These are phyloP conservation scores for Urochloa ruziziensis DNA, from an alignment of 176 grass and related monocot species.

Conservation along the genomic window DNA sequence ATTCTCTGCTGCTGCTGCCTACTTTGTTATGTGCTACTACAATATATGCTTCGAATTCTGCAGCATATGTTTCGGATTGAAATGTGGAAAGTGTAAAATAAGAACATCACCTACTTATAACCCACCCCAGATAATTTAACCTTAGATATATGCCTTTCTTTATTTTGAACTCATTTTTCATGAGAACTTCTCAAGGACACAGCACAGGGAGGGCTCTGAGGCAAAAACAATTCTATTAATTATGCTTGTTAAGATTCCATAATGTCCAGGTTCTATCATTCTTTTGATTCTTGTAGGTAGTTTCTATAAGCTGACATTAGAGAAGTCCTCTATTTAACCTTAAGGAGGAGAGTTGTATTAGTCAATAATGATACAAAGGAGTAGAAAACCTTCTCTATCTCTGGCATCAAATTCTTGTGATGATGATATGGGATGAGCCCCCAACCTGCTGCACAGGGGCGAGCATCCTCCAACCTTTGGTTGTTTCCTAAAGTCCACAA, in stretches of 20 bases:
- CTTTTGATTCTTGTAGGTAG: not conserved
- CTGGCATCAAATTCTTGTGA: not conserved
- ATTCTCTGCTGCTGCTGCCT: not conserved
- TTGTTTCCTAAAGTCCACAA: not conserved
- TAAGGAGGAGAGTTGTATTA: not conserved
- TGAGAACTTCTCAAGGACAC: not conserved
- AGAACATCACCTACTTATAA: not conserved
- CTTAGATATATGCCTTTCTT: not conserved
- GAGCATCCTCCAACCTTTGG: not conserved
- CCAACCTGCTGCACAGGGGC: not conserved
- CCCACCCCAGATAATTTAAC: too few species aligned
- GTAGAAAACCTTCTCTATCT: not conserved
- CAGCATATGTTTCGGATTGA: not conserved
- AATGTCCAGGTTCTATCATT: not conserved
- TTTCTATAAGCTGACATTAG: not conserved
- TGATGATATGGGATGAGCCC: not conserved
- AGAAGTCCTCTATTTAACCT: not conserved
- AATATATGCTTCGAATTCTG: not conserved
- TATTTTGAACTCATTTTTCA: not conserved
- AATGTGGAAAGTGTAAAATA: not conserved
- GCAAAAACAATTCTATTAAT: not conserved
- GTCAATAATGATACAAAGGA: not conserved
- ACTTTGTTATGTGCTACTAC: not conserved
- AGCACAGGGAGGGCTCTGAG: not conserved
- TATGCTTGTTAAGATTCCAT: not conserved